Conservation (phyloP, 1,284 basidiomycete genomes). For the Ganoderma sinense region DNA sequence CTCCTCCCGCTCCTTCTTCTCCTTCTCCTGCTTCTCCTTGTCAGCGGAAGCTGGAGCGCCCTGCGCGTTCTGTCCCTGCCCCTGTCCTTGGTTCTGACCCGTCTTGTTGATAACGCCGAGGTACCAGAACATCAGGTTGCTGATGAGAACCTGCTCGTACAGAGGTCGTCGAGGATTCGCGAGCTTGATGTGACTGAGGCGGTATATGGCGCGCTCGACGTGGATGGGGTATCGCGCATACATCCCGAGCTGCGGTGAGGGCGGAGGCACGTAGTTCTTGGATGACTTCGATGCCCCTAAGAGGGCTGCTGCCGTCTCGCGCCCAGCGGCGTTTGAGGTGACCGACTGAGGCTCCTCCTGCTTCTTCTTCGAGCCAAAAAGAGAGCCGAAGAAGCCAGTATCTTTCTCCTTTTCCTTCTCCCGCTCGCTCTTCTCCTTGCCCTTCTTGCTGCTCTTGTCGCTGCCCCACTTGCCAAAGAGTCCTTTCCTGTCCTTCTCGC, state of each 20-base stretch:
- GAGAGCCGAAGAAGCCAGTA: conserved; percentile 84
- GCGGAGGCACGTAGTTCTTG: conserved; percentile 65
- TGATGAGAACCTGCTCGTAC: conserved; percentile 98
- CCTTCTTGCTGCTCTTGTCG: conserved; percentile 60
- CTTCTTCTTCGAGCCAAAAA: conserved; percentile 87
- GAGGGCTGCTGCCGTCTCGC: conserved; percentile 83
- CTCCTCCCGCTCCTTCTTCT: conserved; percentile 53
- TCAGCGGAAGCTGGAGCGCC: conserved; percentile 39
- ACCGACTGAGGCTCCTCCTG: conserved; percentile 69
- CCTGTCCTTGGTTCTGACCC: conserved; percentile 48
- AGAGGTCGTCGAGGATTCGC: conserved; percentile 96
- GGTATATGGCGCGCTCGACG: conserved; percentile 97
- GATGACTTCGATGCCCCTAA: conserved; percentile 85
- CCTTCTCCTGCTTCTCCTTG: conserved; percentile 53
- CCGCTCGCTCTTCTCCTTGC: conserved; percentile 57
- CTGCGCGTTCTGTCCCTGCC: conserved; percentile 22
- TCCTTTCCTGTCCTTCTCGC: conserved; percentile 78
- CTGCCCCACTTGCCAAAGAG: conserved; percentile 79
- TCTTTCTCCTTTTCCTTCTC: conserved; percentile 74
- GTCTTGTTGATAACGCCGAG: conserved; percentile 96
- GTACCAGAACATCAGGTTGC: conserved; percentile 99
- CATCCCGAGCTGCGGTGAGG: conserved; percentile 70
- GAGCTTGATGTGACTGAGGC: conserved; percentile 97
- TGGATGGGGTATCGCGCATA: conserved; percentile 95
- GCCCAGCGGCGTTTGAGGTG: conserved; percentile 65